These are phyloP conservation scores for Pseudogymnoascus sp. DNA, from an alignment of 2,329 filamentous ascomycete genomes.

Conservation along the genomic window DNA sequence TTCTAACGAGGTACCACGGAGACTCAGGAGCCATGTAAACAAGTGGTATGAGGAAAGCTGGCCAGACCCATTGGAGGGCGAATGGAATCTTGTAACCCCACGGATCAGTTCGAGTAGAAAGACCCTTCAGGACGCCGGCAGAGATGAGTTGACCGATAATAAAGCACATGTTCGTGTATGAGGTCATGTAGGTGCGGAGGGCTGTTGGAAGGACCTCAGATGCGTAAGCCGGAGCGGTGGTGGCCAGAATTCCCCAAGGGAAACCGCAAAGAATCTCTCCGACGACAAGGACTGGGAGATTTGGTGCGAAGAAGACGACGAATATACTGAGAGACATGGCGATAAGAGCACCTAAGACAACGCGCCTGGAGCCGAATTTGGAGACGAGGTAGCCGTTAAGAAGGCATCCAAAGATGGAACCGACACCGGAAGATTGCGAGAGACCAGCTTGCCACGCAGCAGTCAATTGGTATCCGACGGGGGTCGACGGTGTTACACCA, in stretches of 20 bases:
- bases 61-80: conserved; percentile 38
- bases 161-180: conserved; percentile 46
- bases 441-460: conserved; percentile 38
- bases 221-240: conserved; percentile 22
- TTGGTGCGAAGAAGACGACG: conserved; percentile 41
- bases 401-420: conserved; percentile 35
- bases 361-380: conserved; percentile 40
- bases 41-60: conserved; percentile 36
- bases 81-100: conserved; percentile 15
- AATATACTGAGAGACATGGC: conserved; percentile 24
- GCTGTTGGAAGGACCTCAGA: conserved; percentile 45
- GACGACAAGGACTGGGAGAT: conserved; percentile 36
- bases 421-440: conserved; percentile 32
- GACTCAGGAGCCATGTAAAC: conserved; percentile 41
- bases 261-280: conserved; percentile 41
- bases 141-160: conserved; percentile 40
- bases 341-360: conserved; percentile 29
- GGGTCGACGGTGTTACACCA: conserved; percentile 7
- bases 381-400: conserved; percentile 38
- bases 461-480: conserved; percentile 31
- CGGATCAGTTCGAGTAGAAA: not conserved
- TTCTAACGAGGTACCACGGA: conserved; percentile 43
- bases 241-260: conserved; percentile 44
- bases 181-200: conserved; percentile 43
- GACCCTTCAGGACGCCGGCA: conserved; percentile 29